These are phyloP conservation scores for Exserohilum turcica DNA, from an alignment of 2,329 filamentous ascomycete species.

Conservation along the genomic window DNA sequence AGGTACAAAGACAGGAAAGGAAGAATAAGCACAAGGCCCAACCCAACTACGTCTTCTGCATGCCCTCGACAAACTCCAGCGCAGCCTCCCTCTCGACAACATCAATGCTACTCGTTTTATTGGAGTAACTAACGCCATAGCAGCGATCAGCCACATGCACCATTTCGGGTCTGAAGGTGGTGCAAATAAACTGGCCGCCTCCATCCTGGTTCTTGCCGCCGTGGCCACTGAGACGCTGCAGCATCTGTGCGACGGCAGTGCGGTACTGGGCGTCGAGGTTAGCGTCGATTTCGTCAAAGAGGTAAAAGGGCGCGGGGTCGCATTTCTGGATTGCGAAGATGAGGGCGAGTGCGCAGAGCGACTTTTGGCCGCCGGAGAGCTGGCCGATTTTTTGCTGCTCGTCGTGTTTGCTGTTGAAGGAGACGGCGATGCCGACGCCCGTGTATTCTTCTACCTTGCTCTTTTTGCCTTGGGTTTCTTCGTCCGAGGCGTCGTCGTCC, in stretches of 20 bases:
- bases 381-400: conserved; percentile 98
- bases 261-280: conserved; percentile 98
- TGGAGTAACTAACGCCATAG: conserved; percentile 89
- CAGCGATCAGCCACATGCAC: conserved; percentile 94
- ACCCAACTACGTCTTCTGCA: conserved; percentile 57
- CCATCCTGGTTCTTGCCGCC: conserved; percentile 50
- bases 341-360: conserved; percentile 92
- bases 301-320: conserved; percentile 96
- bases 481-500: conserved; percentile 59
- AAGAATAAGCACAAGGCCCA: too few relatives aligned
- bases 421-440: conserved; percentile 94
- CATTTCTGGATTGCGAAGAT: conserved; percentile 99
- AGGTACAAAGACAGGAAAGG: too few relatives aligned
- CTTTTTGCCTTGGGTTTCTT: conserved; percentile 40
- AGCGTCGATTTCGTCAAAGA: conserved; percentile 98
- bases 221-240: conserved; percentile 62
- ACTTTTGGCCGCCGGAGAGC: conserved; percentile 96
- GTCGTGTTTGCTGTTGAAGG: conserved; percentile 98
- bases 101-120: conserved; percentile 93
- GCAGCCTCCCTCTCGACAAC: conserved; percentile 87
- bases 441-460: conserved; percentile 87
- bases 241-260: conserved; percentile 88
- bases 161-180: conserved; percentile 97
- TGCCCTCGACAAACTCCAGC: conserved; percentile 91
- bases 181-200: conserved; percentile 91